Percentiles rank a stretch among this genome's conserved stretches.
Conservation (phyloP, 23 red algal species). For the Chondrus crispus region DNA sequence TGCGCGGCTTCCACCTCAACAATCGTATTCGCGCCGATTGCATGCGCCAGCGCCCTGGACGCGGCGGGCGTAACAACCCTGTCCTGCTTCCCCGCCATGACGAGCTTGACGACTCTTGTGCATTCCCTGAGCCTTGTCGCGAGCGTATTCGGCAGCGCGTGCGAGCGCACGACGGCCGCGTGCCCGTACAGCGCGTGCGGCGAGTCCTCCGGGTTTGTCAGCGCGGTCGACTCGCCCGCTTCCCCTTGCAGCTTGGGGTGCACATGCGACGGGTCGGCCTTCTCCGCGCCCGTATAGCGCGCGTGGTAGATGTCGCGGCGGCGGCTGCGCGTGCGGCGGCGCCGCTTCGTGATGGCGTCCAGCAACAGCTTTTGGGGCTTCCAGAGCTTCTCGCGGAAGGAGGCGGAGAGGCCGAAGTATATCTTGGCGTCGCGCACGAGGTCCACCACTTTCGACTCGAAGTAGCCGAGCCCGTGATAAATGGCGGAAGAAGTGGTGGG, state of each 20-base stretch:
- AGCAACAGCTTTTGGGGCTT: conserved; percentile 10
- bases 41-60: conserved; percentile 37
- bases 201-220: conserved; percentile 10
- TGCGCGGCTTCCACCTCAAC: conserved; percentile 64
- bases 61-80: conserved; percentile 60
- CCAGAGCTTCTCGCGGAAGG: conserved; percentile 5
- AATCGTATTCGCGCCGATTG: conserved; percentile 46
- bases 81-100: conserved; percentile 58
- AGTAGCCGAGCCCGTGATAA: background rate
- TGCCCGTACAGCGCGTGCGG: conserved; percentile 64
- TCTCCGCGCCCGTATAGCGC: conserved; percentile 32
- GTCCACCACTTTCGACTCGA: conserved; percentile 49
- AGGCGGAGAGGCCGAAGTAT: conserved; percentile 5
- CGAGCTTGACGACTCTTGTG: conserved; percentile 36
- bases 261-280: conserved; percentile 4
- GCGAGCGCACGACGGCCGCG: conserved; percentile 40
- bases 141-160: conserved; percentile 21
- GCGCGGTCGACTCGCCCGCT: background rate
- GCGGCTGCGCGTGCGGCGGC: background rate
- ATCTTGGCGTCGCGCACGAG: conserved; percentile 35
- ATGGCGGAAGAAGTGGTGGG: background rate
- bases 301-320: conserved; percentile 56
- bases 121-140: conserved; percentile 6
- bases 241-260: background rate
- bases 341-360: conserved; percentile 29